Evolutionary conservation across 352 stramenopile species (phyloP).

Genomic region (Pythium oligandrum): DNA sequence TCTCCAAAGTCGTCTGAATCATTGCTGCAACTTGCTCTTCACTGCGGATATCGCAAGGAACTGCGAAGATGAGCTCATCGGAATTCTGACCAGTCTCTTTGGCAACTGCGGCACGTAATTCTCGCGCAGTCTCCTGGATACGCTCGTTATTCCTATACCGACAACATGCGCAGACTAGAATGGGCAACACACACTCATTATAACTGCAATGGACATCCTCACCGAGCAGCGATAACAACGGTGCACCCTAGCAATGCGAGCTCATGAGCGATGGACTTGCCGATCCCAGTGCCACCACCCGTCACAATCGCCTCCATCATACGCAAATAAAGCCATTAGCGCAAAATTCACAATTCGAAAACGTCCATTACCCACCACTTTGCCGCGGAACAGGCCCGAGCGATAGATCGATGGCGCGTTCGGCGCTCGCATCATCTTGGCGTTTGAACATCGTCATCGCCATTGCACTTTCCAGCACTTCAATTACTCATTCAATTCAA

Average conservation of each 20-base stretch:
- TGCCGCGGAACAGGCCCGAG: conserved; percentile 57
- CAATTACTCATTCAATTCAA: no score
- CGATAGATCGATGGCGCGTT: conserved; percentile 57
- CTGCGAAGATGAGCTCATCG: conserved; percentile 39
- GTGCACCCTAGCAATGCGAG: conserved; percentile 67
- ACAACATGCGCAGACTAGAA: background rate
- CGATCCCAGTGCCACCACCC: conserved; percentile 83
- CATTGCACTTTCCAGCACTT: no score
- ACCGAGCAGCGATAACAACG: conserved; percentile 81
- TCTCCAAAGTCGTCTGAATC: conserved; percentile 53
- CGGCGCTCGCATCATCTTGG: conserved; percentile 46
- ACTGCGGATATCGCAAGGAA: conserved; percentile 75
- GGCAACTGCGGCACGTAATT: conserved; percentile 47
- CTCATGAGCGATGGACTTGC: conserved; percentile 76
- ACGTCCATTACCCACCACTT: conserved; percentile 49
- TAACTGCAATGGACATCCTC: background rate
- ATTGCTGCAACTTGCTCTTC: conserved; percentile 44
- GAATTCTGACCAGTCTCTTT: conserved; percentile 22
- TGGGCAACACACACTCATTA: no score
- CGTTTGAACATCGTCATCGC: background rate
- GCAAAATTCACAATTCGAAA: no score
- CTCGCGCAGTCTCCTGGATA: conserved; percentile 47
- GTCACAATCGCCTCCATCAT: conserved; percentile 68
- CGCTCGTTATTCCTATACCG: conserved; percentile 58
- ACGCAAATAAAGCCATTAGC: no score